Conservation (phyloP, 768 basidiomycete genomes). For the Pleurotus platypus region DNA sequence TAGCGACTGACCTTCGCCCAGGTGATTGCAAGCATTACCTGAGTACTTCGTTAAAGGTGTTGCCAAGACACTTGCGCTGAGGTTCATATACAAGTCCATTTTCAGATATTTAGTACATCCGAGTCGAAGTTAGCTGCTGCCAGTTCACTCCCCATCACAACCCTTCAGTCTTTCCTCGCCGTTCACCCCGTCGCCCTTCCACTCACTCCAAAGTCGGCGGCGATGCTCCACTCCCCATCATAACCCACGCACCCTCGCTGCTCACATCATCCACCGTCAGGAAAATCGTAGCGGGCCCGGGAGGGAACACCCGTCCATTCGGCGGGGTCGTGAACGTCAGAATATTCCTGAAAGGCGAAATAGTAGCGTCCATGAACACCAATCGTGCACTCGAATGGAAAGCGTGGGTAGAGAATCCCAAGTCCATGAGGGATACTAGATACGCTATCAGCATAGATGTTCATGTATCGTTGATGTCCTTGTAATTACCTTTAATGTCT, state of each 20-base stretch:
- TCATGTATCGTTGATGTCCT: neutral
- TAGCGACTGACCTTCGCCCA: too few species aligned
- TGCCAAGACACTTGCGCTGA: too few species aligned
- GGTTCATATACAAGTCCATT: too few species aligned
- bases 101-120: too few species aligned
- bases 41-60: too few species aligned
- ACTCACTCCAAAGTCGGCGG: constrained; percentile 10
- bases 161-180: too few species aligned
- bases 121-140: too few species aligned
- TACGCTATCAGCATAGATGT: neutral
- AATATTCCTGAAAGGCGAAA: constrained; percentile 21
- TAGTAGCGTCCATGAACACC: constrained; percentile 24
- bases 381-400: constrained; percentile 27
- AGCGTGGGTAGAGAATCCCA: constrained; percentile 28
- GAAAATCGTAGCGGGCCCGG: constrained; percentile 18
- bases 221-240: constrained; percentile 7
- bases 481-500: neutral
- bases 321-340: constrained; percentile 29
- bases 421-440: constrained; percentile 26
- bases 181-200: too few species aligned
- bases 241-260: constrained; percentile 9
- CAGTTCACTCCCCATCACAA: too few species aligned
- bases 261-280: constrained; percentile 7
- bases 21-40: too few species aligned
- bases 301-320: constrained; percentile 28